Conservation (phyloP, 1,284 basidiomycete genomes). For the Exobasidium rhododendri region DNA sequence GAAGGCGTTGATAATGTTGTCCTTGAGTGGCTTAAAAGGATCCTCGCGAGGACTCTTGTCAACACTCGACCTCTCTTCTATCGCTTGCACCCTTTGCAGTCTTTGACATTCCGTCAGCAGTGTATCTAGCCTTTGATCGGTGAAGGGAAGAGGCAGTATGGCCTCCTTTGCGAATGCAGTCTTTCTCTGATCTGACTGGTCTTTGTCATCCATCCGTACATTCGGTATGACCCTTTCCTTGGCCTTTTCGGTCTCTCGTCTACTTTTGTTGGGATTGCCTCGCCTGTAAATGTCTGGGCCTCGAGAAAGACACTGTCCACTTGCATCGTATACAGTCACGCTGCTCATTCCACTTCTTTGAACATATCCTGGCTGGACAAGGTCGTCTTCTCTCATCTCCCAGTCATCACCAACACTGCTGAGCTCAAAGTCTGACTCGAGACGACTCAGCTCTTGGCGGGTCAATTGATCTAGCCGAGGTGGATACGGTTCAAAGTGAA, state of each 20-base stretch:
- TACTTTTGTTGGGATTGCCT: background rate
- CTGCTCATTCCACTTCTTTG: conserved; percentile 9
- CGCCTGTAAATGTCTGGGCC: conserved; percentile 5
- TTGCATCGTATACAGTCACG: conserved; percentile 8
- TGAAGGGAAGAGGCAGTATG: background rate
- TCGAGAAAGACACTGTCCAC: background rate
- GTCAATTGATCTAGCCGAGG: conserved; percentile 1
- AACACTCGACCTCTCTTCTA: background rate
- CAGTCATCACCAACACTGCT: background rate
- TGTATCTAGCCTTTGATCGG: background rate
- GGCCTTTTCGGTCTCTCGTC: background rate
- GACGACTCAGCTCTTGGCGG: background rate
- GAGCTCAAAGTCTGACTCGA: background rate
- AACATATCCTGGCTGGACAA: background rate
- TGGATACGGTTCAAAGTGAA: conserved; percentile 10
- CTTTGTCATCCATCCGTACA: too few relatives aligned
- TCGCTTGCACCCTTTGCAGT: background rate
- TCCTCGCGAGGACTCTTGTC: background rate
- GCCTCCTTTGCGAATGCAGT: too few relatives aligned
- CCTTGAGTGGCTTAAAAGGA: background rate
- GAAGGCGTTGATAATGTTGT: conserved; percentile 1
- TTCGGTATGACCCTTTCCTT: background rate
- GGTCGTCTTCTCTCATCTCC: background rate
- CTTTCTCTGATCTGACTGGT: too few relatives aligned
- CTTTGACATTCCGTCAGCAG: background rate